Base-by-base conservation (phyloP, 2,329 filamentous ascomycete genomes). In the Penicillium sp. region DNA sequence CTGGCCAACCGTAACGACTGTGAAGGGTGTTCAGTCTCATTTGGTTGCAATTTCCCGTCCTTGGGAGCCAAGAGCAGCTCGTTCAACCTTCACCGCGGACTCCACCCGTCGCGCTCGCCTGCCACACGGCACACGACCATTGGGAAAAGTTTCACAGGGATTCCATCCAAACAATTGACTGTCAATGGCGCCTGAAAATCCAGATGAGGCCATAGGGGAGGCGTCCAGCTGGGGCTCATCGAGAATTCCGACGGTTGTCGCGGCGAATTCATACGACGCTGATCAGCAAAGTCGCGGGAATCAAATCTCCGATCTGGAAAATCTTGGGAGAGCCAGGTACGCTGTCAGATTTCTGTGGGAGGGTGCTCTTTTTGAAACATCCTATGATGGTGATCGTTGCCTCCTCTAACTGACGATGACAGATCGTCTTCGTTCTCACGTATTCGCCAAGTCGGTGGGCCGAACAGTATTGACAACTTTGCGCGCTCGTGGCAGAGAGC, bases 391-490 rank as follows among this genome's bases (percentile, higher is more conserved):
- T 32, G 11, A 11, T 28, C 26, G 9, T 39, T 35, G n/a, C 26
- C 24, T 13, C 8, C 13, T 33, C 52, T 50, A 28, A 57, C 52
- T 35, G 34, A 42, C 24, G 49, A 26, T 34, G 27, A 32, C 39
- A 65, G 64, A 49, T 65, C 63, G 28, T 68, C 66, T 5, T 72
- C 71, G n/a, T 62, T 73, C 42, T 68, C 70, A 62, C 75, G 78
- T 5, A 53, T 74, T 28, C 62, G 70, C 56, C 84, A 95, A 51
- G 84, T 88, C 41, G 93, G 91, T 55, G 91, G 91, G 43, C 85
- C 90, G 52, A 97, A 97, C 74, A 94, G 88, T 68, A 86, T 97
- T 60, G 85, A 93, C 63, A 95, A 90, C 62, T 97, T 97, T 66
- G 88, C 90, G 39, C 82, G 86, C 51, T 95, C 88, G 59, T 95